Conservation (phyloP, 306 rosid genomes). For the Quillaja saponaria region DNA sequence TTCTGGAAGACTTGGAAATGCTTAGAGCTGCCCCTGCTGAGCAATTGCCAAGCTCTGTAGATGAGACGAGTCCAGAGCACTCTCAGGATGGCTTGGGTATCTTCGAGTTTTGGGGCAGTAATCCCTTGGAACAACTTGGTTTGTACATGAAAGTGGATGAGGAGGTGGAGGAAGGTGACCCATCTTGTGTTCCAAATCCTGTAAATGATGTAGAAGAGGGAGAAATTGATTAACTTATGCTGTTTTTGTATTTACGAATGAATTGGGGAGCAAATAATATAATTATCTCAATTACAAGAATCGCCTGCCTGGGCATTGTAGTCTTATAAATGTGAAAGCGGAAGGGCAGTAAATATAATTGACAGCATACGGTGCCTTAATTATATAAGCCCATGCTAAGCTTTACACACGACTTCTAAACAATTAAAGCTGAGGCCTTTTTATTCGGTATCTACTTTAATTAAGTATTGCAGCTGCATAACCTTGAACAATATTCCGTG, state of each 20-base stretch:
- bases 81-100: slow-evolving; percentile 44
- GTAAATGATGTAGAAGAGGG: slow-evolving; percentile 53
- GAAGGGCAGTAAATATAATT: no score
- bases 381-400: no score
- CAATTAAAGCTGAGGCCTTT: no score
- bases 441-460: no score
- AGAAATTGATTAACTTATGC: slow-evolving; percentile 39
- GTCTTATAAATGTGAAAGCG: no score
- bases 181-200: slow-evolving; percentile 10
- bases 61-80: slow-evolving; percentile 45
- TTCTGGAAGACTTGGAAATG: slow-evolving; percentile 48
- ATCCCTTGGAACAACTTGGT: slow-evolving; percentile 50
- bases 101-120: slow-evolving; percentile 43
- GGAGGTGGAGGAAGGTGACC: slow-evolving; percentile 43
- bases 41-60: slow-evolving; percentile 38
- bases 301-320: no score
- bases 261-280: not conserved
- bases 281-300: no score
- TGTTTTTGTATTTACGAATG: slow-evolving; percentile 20
- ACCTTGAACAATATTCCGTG: slow-evolving; percentile 29
- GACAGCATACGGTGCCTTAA: no score
- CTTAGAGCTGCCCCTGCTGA: slow-evolving; percentile 40
- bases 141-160: slow-evolving; percentile 49
- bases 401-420: no score
- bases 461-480: slow-evolving; percentile 11